These are phyloP conservation scores for Gymnopus androsaceus DNA, from an alignment of 1,284 basidiomycete species.

Conservation along the genomic window DNA sequence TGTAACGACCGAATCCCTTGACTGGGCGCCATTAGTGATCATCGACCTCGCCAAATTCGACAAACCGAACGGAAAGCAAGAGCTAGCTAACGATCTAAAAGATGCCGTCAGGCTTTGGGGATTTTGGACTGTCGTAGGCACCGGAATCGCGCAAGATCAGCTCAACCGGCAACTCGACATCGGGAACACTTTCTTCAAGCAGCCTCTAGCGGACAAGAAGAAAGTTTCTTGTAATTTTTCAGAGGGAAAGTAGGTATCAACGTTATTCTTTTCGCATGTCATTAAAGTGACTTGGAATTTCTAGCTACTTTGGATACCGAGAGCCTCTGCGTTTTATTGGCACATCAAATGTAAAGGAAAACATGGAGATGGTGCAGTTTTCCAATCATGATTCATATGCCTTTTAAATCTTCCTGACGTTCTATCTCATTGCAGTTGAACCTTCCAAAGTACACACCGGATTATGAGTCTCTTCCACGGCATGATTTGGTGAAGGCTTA, in stretches of 20 bases:
- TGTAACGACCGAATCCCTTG: constrained; percentile 20
- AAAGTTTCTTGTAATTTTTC: constrained; percentile 26
- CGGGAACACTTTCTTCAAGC: constrained; percentile 29
- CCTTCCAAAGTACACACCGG: constrained; percentile 26
- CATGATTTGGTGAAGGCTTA: constrained; percentile 24
- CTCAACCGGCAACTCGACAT: constrained; percentile 27
- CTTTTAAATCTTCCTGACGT: too few relatives aligned
- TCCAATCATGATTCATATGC: too few relatives aligned
- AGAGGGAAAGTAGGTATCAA: constrained; percentile 25
- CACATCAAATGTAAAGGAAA: constrained; percentile 27
- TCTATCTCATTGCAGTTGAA: constrained; percentile 22
- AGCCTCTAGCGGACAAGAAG: constrained; percentile 27
- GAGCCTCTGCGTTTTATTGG: constrained; percentile 25
- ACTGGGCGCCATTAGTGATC: constrained; percentile 28
- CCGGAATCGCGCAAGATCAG: constrained; percentile 27
- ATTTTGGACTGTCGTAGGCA: constrained; percentile 29
- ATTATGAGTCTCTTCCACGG: constrained; percentile 20
- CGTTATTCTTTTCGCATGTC: background rate
- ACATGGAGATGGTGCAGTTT: constrained; percentile 24
- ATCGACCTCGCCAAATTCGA: constrained; percentile 31
- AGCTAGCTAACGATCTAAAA: constrained; percentile 23
- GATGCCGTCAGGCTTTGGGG: constrained; percentile 25
- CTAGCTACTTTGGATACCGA: constrained; percentile 29
- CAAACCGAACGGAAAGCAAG: constrained; percentile 23
- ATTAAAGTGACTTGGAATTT: background rate